Percentiles rank a stretch among this genome's conserved stretches.
phyloP scores from a whole-genome alignment of 1,284 basidiomycete species.

The Apiotrichum akiyoshidainum region DNA sequence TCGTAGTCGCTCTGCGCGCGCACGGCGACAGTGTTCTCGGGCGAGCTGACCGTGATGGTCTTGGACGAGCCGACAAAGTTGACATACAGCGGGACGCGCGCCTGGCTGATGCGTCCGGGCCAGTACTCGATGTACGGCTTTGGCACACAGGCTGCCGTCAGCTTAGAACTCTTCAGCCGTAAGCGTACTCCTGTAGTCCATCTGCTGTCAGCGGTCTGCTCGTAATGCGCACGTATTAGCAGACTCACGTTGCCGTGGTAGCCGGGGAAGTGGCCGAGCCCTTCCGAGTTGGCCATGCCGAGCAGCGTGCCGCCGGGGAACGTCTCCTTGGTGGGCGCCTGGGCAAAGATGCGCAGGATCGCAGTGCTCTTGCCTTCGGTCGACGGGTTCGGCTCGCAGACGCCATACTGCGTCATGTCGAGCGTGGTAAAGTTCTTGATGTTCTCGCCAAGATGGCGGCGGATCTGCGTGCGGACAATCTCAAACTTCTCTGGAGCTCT shows the following conservation, averaged over 20 bases:
- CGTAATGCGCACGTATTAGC: not conserved
- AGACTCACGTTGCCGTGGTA: conserved; percentile 11
- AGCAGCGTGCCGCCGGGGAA: conserved; percentile 7
- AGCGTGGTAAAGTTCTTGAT: conserved; percentile 13
- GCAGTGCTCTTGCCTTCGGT: conserved; percentile 24
- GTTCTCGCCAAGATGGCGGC: conserved; percentile 8
- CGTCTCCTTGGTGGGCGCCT: conserved; percentile 20
- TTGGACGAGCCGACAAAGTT: conserved; percentile 9
- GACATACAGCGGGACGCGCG: conserved; percentile 9
- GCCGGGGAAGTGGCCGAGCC: conserved; percentile 23
- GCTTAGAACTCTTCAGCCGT: not conserved
- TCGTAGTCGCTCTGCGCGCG: conserved; percentile 13
- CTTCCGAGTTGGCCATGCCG: conserved; percentile 14
- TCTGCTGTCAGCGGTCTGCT: not conserved
- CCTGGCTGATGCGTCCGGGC: conserved; percentile 13
- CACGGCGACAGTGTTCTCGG: not conserved
- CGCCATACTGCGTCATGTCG: conserved; percentile 27
- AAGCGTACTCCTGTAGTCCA: conserved; percentile 8
- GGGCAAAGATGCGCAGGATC: conserved; percentile 27
- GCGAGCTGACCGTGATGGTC: conserved; percentile 3
- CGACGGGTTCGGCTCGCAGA: conserved; percentile 17
- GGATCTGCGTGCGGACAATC: conserved; percentile 22
- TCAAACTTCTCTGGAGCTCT: conserved; percentile 21
- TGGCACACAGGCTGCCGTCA: conserved; percentile 6
- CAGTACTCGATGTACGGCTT: conserved; percentile 23